phyloP scores from a whole-genome alignment of 129 eudicot species.

The Rutidosis leptorrhynchoides region DNA sequence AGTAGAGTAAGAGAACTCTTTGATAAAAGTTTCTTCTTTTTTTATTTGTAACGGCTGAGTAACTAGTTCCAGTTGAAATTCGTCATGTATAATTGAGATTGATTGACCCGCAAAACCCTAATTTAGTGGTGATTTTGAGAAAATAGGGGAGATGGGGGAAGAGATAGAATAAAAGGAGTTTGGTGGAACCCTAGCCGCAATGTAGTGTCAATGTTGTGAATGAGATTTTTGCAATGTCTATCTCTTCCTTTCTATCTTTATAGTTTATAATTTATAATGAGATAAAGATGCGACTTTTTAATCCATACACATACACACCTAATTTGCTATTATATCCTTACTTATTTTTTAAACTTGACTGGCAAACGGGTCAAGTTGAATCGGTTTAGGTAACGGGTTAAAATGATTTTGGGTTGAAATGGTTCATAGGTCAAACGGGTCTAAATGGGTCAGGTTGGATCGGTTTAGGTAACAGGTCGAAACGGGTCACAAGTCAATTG shows the following conservation, averaged over 20 bases:
- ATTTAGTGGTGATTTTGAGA: not conserved
- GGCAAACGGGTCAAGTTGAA: too few relatives aligned
- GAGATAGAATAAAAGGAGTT: conserved; percentile 16
- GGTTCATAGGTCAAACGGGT: too few relatives aligned
- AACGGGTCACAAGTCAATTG: too few relatives aligned
- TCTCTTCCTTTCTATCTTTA: conserved; percentile 16
- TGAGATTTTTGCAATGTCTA: conserved; percentile 7
- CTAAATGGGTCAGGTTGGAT: too few relatives aligned
- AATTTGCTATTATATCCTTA: too few relatives aligned
- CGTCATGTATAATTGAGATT: conserved; percentile 18
- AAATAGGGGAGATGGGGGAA: not conserved
- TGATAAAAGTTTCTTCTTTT: conserved; percentile 8
- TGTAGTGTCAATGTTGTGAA: conserved; percentile 19
- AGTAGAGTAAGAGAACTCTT: conserved; percentile 10
- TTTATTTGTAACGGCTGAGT: not conserved
- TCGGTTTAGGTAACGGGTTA: too few relatives aligned
- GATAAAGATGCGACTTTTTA: too few relatives aligned
- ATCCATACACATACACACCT: too few relatives aligned
- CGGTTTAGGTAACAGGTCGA: too few relatives aligned
- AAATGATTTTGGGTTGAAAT: too few relatives aligned
- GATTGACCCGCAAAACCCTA: conserved; percentile 14
- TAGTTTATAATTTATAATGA: too few relatives aligned
- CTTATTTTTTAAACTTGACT: too few relatives aligned
- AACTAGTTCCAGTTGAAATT: conserved; percentile 22
- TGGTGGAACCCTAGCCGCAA: conserved; percentile 69